These are phyloP conservation scores for Aureobasidium uvarum DNA, from an alignment of 2,329 filamentous ascomycete genomes.

Conservation along the genomic window DNA sequence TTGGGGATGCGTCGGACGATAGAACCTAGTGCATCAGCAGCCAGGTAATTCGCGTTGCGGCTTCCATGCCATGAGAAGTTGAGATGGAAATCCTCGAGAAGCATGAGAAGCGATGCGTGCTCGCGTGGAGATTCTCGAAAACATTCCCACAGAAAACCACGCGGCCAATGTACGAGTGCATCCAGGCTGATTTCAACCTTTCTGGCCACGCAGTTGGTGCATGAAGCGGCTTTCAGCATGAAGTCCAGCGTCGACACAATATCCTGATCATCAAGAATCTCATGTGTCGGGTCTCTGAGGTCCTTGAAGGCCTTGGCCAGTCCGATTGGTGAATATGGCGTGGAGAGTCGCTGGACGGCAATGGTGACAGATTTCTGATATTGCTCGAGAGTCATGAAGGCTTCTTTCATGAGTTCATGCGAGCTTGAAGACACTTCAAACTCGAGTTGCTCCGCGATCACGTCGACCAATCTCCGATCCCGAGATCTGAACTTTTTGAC, in stretches of 20 bases:
- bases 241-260: neutral
- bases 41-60: accelerated
- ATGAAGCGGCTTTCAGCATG: neutral
- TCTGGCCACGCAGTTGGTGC: neutral
- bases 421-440: neutral
- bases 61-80: neutral
- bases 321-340: neutral
- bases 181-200: neutral
- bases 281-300: neutral
- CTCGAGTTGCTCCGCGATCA: neutral
- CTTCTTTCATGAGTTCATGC: neutral
- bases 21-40: neutral
- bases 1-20: neutral
- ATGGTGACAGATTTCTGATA: neutral
- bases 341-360: neutral
- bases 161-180: too few relatives aligned
- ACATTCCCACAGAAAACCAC: too few relatives aligned
- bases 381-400: neutral
- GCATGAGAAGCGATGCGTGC: too few relatives aligned
- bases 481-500: neutral
- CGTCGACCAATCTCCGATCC: neutral
- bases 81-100: too few relatives aligned
- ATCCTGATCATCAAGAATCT: neutral
- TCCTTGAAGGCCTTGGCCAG: neutral
- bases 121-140: too few relatives aligned